Percentiles rank a stretch among this genome's conserved stretches.
Evolutionary conservation across 2,329 filamentous ascomycete species (phyloP).

Genomic region (Fusarium oligoseptatum): DNA sequence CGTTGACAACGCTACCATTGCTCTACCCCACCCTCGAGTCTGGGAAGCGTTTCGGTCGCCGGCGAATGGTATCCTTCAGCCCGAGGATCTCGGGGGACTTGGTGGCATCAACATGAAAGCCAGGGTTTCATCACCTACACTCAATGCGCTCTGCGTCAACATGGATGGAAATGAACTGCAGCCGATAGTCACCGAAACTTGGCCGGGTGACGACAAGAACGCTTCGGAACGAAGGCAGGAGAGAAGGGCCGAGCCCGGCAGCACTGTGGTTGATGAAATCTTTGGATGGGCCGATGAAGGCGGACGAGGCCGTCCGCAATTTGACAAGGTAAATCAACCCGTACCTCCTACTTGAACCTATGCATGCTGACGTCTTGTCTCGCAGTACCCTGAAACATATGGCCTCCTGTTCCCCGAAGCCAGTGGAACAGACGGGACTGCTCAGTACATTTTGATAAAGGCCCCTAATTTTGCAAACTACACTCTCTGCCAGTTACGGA

Average conservation of each 20-base stretch:
- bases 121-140: neutral
- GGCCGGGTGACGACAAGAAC: neutral
- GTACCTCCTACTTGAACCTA: neutral
- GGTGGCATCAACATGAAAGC: neutral
- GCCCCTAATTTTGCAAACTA: neutral
- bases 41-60: neutral
- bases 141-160: neutral
- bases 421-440: neutral
- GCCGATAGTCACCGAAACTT: neutral
- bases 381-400: neutral
- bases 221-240: neutral
- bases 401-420: neutral
- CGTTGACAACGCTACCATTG: neutral
- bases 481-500: neutral
- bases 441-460: neutral
- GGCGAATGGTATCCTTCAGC: neutral
- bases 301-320: neutral
- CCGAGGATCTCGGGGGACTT: neutral
- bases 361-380: neutral
- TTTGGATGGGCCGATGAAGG: neutral
- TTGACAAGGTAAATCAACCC: neutral
- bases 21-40: neutral
- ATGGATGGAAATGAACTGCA: neutral
- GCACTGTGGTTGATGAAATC: neutral
- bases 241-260: neutral